Conservation (phyloP, 352 stramenopile species). For the Phytophthora syringae region DNA sequence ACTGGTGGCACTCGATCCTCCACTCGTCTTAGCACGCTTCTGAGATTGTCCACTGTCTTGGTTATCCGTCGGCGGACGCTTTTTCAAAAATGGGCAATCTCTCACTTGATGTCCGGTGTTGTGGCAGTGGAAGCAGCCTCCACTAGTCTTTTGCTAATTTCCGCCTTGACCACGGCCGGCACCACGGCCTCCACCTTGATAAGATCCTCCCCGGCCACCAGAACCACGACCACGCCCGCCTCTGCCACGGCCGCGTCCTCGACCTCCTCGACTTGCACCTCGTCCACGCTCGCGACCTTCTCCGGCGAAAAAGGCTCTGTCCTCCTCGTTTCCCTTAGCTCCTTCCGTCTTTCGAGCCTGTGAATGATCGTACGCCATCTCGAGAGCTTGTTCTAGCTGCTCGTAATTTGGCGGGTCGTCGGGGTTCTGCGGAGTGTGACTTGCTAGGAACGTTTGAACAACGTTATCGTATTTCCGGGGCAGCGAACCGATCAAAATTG, state of each 20-base stretch:
- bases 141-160: not conserved
- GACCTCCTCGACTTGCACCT: not conserved
- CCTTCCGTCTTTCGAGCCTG: not conserved
- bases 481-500: not conserved
- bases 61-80: not conserved
- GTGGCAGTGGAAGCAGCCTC: not conserved
- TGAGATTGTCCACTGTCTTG: not conserved
- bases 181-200: not conserved
- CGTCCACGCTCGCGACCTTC: not conserved
- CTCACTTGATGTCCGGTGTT: not conserved
- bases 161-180: not conserved
- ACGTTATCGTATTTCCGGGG: not conserved
- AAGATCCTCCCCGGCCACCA: not conserved
- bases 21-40: not conserved
- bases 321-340: not conserved
- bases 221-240: not conserved
- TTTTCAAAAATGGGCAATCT: not conserved
- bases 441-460: not conserved
- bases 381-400: not conserved
- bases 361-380: not conserved
- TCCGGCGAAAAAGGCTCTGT: not conserved
- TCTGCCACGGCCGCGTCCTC: not conserved
- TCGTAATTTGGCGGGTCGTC: not conserved
- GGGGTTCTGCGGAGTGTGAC: not conserved
- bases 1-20: not conserved